A percentile compares a stretch with the other conserved stretches of the same genome.
Conservation (phyloP, 257 asterid genomes). For the Nicotiana sylvestris region DNA sequence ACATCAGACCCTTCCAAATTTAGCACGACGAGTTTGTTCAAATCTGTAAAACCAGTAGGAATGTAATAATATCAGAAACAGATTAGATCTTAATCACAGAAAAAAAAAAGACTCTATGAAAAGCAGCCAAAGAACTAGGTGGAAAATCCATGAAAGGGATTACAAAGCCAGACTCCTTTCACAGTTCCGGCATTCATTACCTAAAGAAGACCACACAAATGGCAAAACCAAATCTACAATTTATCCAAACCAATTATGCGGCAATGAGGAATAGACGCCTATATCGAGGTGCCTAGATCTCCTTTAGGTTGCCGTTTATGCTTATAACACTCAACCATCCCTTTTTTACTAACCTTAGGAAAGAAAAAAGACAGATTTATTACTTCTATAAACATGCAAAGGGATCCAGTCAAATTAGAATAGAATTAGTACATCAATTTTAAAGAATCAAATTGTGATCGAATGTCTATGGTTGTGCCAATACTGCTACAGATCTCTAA, state of each 20-base stretch:
- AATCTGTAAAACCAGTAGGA: not conserved
- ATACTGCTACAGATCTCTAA: no score
- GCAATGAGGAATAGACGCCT: not conserved
- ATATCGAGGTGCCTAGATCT: not conserved
- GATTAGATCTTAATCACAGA: not conserved
- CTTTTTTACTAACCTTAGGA: not conserved
- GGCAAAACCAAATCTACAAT: not conserved
- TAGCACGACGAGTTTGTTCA: constrained; percentile 4
- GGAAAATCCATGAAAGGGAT: not conserved
- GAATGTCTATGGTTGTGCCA: no score
- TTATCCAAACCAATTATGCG: not conserved
- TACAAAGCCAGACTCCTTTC: not conserved
- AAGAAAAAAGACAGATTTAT: not conserved
- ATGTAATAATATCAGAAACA: not conserved
- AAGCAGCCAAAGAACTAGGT: not conserved
- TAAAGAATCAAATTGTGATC: not conserved
- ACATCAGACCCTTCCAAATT: constrained; percentile 14
- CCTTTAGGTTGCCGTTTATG: not conserved
- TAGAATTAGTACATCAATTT: not conserved
- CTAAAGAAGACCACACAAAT: no score
- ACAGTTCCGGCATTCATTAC: no score
- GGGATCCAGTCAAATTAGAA: not conserved
- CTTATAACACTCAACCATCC: not conserved
- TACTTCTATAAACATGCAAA: not conserved
- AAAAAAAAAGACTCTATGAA: not conserved